Base-by-base conservation (phyloP, 73 alveolate genomes). In the Paramecium sonneborni region DNA sequence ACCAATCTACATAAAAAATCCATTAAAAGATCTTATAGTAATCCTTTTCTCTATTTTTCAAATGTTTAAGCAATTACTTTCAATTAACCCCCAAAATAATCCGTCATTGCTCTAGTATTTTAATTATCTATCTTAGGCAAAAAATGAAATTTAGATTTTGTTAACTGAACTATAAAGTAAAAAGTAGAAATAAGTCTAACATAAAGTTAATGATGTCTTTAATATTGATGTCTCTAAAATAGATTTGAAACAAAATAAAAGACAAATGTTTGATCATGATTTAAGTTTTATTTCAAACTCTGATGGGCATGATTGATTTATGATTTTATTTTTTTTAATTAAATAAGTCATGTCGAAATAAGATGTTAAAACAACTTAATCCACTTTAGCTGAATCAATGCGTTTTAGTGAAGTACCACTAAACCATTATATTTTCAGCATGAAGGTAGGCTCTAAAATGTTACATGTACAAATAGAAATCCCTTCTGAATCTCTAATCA, bases 151-250 rank as follows among this genome's bases (percentile, higher is more conserved):
- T n/a, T n/a, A n/a, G 24, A 2, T 18, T 3, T 24, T 79, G 5
- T 43, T 79, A 46, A 0, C 90, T 43, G n/a, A 79, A 79, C 18
- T 43, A 79, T 39, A 79, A 79, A 44, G 84, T 28, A 62, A 62
- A 62, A 62, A 79, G 12, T 30, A 79, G 30, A 79, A 79, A 44
- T 10, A 26, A 43, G 20, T 30, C 3, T 23, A 39, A 9, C 15
- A 79, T 37, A 9, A 79, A 44, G 11, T 1, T 12, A 32, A 46
- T 30, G 90, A 46, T 41, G 74, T 39, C 1, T 79, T 79, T 79
- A 24, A 24, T 38, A 24, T 79, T n/a, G 90, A 79, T 79, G 55
- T 79, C 11, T 79, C 90, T 6, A 79, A 79, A 30, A 79, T 79
- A 30, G 90, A 79, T 14, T 37, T 79, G 2, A 46, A 41, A 52